Evolutionary conservation across 1,284 basidiomycete genomes (phyloP).

Genomic region (Porodaedalea pini): DNA sequence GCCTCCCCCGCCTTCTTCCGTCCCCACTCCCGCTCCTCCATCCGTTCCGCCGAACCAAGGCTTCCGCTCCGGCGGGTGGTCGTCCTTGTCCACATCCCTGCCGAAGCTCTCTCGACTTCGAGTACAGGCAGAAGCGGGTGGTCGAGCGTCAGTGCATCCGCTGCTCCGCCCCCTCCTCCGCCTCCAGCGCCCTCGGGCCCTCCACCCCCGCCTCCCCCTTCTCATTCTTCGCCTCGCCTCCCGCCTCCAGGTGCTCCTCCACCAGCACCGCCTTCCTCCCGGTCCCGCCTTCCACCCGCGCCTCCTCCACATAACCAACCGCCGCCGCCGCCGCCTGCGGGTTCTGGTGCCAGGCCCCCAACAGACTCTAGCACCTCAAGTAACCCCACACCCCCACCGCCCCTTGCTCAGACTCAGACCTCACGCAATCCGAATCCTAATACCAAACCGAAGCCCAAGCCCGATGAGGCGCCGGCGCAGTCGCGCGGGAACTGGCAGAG

Average conservation of each 20-base stretch:
- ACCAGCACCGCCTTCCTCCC: conserved; percentile 4
- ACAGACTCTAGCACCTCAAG: background rate
- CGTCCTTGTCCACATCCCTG: conserved; percentile 48
- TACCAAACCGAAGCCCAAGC: background rate
- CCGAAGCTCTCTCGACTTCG: conserved; percentile 23
- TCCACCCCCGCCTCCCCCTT: conserved; percentile 19
- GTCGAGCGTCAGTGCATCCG: conserved; percentile 28
- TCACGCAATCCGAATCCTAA: background rate
- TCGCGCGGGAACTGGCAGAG: conserved; percentile 19
- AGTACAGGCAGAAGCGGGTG: conserved; percentile 21
- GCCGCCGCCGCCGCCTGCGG: background rate
- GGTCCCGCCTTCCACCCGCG: conserved; percentile 11
- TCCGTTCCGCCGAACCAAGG: conserved; percentile 29
- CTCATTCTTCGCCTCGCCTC: conserved; percentile 4
- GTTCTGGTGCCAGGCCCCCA: background rate
- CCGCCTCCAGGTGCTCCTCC: conserved; percentile 13
- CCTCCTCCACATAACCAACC: background rate
- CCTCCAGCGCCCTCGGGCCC: conserved; percentile 20
- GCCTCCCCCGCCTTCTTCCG: conserved; percentile 18
- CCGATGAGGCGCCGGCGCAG: background rate
- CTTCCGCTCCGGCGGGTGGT: conserved; percentile 58
- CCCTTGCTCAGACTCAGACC: background rate
- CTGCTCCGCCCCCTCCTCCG: conserved; percentile 24
- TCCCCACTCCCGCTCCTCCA: conserved; percentile 15
- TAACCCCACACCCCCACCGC: background rate